Evolutionary conservation across 2,329 filamentous ascomycete genomes (phyloP).

Genomic region (Phyllosticta paracitricarpa): DNA sequence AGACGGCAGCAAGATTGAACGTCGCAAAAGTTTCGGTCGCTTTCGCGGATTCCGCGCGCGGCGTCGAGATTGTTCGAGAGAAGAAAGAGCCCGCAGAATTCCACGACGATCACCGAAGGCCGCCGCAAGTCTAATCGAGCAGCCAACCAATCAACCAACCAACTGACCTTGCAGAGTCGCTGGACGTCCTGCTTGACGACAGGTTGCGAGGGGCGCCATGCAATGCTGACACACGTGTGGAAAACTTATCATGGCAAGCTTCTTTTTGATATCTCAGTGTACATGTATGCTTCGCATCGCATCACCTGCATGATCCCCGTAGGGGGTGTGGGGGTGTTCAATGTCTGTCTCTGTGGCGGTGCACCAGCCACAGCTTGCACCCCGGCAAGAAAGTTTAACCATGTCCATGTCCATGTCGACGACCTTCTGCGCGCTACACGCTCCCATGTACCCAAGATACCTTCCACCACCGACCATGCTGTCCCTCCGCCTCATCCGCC

Average conservation of each 20-base stretch:
- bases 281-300: neutral
- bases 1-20: neutral
- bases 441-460: neutral
- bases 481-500: conserved; percentile 26
- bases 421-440: neutral
- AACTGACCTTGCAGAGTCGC: neutral
- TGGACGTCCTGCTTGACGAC: neutral
- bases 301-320: neutral
- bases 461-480: conserved; percentile 18
- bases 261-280: too few relatives aligned
- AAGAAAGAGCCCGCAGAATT: neutral
- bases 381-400: neutral
- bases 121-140: too few relatives aligned
- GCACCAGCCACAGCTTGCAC: neutral
- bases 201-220: too few relatives aligned
- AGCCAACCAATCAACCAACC: too few relatives aligned
- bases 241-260: too few relatives aligned
- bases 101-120: neutral
- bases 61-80: neutral
- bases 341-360: neutral
- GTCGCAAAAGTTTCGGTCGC: neutral
- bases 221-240: too few relatives aligned
- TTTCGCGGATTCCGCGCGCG: neutral
- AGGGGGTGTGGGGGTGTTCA: too few relatives aligned
- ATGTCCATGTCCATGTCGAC: neutral